phyloP scores from a whole-genome alignment of 148 eudicot species.

The Silene uniflora region DNA sequence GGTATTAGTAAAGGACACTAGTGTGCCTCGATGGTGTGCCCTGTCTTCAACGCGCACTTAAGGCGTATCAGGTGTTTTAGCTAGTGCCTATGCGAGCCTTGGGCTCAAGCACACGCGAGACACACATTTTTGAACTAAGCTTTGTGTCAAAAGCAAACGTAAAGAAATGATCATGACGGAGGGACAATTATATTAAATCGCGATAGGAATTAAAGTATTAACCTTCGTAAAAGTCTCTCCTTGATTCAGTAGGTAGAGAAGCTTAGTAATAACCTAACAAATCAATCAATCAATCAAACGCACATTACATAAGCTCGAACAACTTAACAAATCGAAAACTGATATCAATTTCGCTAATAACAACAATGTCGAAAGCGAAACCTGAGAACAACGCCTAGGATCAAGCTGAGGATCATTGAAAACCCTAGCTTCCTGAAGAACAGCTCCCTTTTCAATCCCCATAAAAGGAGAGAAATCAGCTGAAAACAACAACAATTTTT shows the following conservation, averaged over 20 bases:
- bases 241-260: conserved; percentile 80
- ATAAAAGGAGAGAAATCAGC: conserved; percentile 84
- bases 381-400: conserved; percentile 90
- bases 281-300: not conserved
- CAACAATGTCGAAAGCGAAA: conserved; percentile 13
- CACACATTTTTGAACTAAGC: too few relatives aligned
- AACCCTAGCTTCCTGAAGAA: conserved; percentile 95
- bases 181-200: not conserved
- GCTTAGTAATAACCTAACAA: conserved; percentile 77
- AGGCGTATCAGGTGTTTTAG: too few relatives aligned
- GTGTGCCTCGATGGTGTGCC: too few relatives aligned
- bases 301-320: not conserved
- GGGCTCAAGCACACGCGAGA: too few relatives aligned
- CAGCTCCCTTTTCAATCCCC: conserved; percentile 95
- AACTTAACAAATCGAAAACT: not conserved
- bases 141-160: not conserved
- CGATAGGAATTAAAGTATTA: not conserved
- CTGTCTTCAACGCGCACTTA: too few relatives aligned
- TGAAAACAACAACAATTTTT: conserved; percentile 22
- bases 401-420: conserved; percentile 93
- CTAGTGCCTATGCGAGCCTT: too few relatives aligned
- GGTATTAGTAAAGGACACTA: too few relatives aligned
- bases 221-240: conserved; percentile 97
- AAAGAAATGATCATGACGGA: too few relatives aligned
- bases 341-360: not conserved